phyloP scores from a whole-genome alignment of 2,329 filamentous ascomycete species.

The Diaporthe citri region DNA sequence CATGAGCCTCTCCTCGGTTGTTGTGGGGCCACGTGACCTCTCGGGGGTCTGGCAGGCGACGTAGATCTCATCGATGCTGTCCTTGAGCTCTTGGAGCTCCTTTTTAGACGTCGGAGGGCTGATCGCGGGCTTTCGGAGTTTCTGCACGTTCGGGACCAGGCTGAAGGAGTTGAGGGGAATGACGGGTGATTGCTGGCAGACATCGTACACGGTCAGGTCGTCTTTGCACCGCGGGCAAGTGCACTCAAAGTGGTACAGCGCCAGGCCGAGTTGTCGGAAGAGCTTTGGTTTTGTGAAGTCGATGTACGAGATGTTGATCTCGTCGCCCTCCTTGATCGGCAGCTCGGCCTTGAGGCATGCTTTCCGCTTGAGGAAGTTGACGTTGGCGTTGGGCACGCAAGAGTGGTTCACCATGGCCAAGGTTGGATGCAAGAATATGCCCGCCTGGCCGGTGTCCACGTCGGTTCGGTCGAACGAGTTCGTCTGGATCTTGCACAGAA shows the following conservation, averaged over 20 bases:
- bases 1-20: slow-evolving; percentile 33
- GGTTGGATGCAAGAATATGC: slow-evolving; percentile 67
- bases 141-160: slow-evolving; percentile 56
- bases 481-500: slow-evolving; percentile 71
- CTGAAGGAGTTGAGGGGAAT: slow-evolving; percentile 60
- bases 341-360: slow-evolving; percentile 64
- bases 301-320: slow-evolving; percentile 73
- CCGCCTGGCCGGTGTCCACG: slow-evolving; percentile 63
- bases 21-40: slow-evolving; percentile 35
- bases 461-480: slow-evolving; percentile 72
- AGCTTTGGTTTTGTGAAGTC: slow-evolving; percentile 62
- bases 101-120: slow-evolving; percentile 45
- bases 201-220: slow-evolving; percentile 67
- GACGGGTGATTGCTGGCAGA: slow-evolving; percentile 57
- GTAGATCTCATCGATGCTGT: slow-evolving; percentile 49
- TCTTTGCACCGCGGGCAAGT: slow-evolving; percentile 62
- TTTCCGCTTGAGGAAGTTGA: slow-evolving; percentile 66
- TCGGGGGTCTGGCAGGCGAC: slow-evolving; percentile 43
- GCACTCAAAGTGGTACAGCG: slow-evolving; percentile 66
- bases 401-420: slow-evolving; percentile 74
- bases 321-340: slow-evolving; percentile 63
- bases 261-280: slow-evolving; percentile 57
- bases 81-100: slow-evolving; percentile 45
- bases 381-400: slow-evolving; percentile 70
- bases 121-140: slow-evolving; percentile 49